Evolutionary conservation across 2,329 filamentous ascomycete genomes (phyloP).

Genomic region (Elsinoe necatrix): DNA sequence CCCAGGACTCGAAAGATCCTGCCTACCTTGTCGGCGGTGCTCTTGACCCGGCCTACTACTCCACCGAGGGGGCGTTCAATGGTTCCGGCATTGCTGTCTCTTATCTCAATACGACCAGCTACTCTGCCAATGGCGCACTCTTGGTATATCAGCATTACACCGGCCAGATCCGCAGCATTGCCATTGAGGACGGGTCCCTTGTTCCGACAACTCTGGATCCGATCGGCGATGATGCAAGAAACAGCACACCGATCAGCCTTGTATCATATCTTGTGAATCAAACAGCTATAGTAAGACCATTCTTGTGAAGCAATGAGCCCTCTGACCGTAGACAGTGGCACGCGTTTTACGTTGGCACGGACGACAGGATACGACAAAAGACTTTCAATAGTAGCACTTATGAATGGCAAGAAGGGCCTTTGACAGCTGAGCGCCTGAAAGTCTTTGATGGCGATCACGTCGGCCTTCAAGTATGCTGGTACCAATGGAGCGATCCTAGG

Average conservation of each 20-base stretch:
- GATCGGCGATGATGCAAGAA: slow-evolving; percentile 37
- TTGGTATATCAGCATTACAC: slow-evolving; percentile 40
- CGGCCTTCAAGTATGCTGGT: slow-evolving; percentile 34
- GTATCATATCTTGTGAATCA: slow-evolving; percentile 34
- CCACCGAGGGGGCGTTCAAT: slow-evolving; percentile 38
- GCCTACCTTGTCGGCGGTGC: slow-evolving; percentile 32
- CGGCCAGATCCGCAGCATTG: slow-evolving; percentile 36
- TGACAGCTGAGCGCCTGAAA: slow-evolving; percentile 27
- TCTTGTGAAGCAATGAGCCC: background rate
- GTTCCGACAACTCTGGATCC: slow-evolving; percentile 33
- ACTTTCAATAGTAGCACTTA: background rate
- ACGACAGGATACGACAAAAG: background rate
- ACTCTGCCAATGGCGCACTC: too few species aligned
- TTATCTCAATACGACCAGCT: slow-evolving; percentile 33
- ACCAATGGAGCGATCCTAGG: slow-evolving; percentile 31
- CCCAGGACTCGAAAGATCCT: background rate
- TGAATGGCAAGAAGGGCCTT: slow-evolving; percentile 30
- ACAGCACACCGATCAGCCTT: slow-evolving; percentile 36
- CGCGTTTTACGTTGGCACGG: background rate
- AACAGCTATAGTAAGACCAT: slow-evolving; percentile 29
- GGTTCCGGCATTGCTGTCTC: slow-evolving; percentile 41
- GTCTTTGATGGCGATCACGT: slow-evolving; percentile 28
- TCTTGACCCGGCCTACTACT: slow-evolving; percentile 32
- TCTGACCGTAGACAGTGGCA: background rate
- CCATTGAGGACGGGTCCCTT: slow-evolving; percentile 25